Evolutionary conservation across 495 filamentous ascomycete genomes (phyloP), one percentile per base, ranked within the genome.

Genomic region (Penicillium canescens): DNA sequence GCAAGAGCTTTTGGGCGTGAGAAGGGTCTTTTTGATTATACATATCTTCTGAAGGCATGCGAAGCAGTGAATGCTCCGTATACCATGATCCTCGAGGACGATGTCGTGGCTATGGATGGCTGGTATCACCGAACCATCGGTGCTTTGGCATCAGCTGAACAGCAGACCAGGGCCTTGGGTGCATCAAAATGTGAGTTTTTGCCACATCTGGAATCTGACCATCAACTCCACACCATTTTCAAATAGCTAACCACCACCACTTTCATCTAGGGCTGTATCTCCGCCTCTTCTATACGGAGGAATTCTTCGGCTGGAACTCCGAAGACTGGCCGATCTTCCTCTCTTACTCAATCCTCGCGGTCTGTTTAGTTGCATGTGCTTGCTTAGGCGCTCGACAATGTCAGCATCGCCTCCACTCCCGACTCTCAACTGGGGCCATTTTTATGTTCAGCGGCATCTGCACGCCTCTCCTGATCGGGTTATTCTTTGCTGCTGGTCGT

Each of bases 211-310:
- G 18, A 18, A 18, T 18, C 18, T 1, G 18, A 18, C 18, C 18
- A 1, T 18, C 18, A 18, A 18, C 18, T 18, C 18, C 18, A 1
- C 18, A 1, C 18, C 18, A 18, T 18, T 18, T 18, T 18, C 18
- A 18, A 18, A 18, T 18, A 18, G 18, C 18, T 18, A 18, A 18
- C 18, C 37, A 3, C 21, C 14, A 2, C 7, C 20, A 14, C 13
- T 44, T 43, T 18, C 23, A 34, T 16, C 6, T 24, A 66, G 56
- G 69, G 68, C 62, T 83, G 0, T 85, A 83, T 54, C 69, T 86
- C 2, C 78, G 82, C 2, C 70, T 85, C 3, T 86, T 86, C 63
- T 82, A 83, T 52, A 78, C 75, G 6, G 78, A 83, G 56, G 63
- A 72, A 16, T 70, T 76, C 23, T 66, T 80, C 6, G 78, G 80